Base-by-base conservation (phyloP, 441 rosid genomes). In the Euphorbia corollata region DNA sequence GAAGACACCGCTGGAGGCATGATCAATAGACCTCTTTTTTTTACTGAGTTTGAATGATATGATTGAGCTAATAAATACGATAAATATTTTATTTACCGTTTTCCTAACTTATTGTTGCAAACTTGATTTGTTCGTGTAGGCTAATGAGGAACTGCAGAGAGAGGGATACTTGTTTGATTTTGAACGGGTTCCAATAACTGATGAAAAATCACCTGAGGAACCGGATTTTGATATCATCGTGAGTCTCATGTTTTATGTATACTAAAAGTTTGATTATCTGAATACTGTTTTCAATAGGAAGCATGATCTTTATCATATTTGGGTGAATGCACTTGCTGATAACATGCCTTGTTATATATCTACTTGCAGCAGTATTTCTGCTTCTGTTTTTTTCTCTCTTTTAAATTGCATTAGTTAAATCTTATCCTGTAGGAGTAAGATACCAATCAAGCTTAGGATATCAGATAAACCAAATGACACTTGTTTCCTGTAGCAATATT, bases 161-260 rank as follows among this genome's bases (percentile, higher is more conserved):
- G 96, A 92, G 82, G 97, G 97, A 7, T 92, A 90, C 81, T 86
- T 80, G 71, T 91, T 88, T 64, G 95, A 87, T 74, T 95, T 90
- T 72, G 99, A 95, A 72, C 95, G 99, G 47, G 97, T 95, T 74
- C 99, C 99, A 58, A 76, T 95, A 78, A 95, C 97, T 5, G 98
- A 95, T 82, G 99, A 91, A 79, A 95, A 91, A 74, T 80, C 99
- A 64, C 98, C 99, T 24, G 89, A 91, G 82, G 98, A 90, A 77
- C 79, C 74, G 45, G 99, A 91, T 83, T 90, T 95, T 64, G 99
- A 95, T 83, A 85, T 74, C 73, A 63, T 95, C 81, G 99, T 95
- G 78, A 77, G 90, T 80, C 68, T 55, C 54, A 6, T 57, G 47
- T 53, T 32, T 53, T 54, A 41, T 23, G 55, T 67, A 63, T 57